Percentiles rank a stretch among this genome's conserved stretches.
Conservation (phyloP, 805 yeast genomes). For the Komagataella mondaviorum region DNA sequence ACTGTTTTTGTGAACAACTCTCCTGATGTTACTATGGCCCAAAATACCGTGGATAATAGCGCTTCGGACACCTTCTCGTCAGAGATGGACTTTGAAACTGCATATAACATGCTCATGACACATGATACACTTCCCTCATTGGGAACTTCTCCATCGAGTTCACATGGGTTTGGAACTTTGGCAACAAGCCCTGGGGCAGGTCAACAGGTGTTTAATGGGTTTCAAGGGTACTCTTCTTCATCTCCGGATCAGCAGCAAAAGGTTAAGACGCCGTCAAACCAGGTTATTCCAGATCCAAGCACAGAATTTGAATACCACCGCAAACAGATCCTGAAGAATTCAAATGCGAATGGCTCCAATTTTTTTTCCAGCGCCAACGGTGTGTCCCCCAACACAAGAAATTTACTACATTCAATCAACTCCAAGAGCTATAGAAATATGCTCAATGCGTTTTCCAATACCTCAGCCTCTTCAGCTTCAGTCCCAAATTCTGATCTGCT, state of each 20-base stretch:
- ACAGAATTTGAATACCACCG: constrained; percentile 1
- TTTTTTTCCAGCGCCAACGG: constrained; percentile 3
- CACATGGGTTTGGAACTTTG: neutral
- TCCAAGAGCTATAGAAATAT: constrained; percentile 8
- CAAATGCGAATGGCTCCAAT: neutral
- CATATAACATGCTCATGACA: constrained; percentile 17
- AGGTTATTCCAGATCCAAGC: neutral
- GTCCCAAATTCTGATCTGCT: constrained; percentile 12
- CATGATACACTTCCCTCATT: constrained; percentile 4
- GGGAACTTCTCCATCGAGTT: neutral
- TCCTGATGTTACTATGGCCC: neutral
- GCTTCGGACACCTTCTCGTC: constrained; percentile 3
- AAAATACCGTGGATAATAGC: neutral
- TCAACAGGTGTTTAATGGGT: neutral
- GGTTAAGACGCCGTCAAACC: constrained; percentile 1
- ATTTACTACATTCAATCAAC: constrained; percentile 15
- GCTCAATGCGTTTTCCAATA: neutral
- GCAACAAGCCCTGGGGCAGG: neutral
- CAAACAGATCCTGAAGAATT: constrained; percentile 1
- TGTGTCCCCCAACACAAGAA: constrained; percentile 18
- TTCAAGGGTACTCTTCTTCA: neutral
- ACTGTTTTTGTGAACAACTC: neutral
- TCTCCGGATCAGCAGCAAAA: neutral
- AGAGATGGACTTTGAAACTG: constrained; percentile 22
- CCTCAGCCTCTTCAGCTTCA: neutral